Conservation (phyloP, 441 rosid species). For the Populus hybrid region DNA sequence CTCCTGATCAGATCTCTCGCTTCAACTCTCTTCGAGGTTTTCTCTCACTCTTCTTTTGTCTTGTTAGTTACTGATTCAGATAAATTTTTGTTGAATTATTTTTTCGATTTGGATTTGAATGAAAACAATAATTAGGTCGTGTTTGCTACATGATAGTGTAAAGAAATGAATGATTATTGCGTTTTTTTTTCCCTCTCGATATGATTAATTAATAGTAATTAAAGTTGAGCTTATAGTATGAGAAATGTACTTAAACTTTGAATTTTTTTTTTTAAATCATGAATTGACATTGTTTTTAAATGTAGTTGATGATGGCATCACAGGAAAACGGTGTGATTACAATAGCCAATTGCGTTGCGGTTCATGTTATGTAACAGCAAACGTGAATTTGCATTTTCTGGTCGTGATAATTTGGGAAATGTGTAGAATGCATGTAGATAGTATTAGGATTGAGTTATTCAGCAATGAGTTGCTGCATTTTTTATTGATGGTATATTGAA, state of each 20-base stretch:
- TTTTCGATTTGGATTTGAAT: neutral
- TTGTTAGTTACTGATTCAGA: neutral
- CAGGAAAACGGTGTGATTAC: too few species aligned
- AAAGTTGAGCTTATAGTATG: too few species aligned
- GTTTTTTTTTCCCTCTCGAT: neutral
- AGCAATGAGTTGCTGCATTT: constrained; percentile 12
- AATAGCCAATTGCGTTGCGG: too few species aligned
- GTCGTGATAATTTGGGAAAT: neutral
- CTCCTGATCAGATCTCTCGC: constrained; percentile 92
- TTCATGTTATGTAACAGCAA: too few species aligned
- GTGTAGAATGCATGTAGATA: neutral
- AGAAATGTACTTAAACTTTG: too few species aligned
- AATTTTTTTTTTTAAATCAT: too few species aligned
- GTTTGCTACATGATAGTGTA: neutral
- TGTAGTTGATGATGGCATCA: too few species aligned
- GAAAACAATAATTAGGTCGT: neutral
- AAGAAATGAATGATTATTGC: neutral
- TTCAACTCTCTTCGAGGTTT: constrained; percentile 80
- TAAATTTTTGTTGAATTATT: neutral
- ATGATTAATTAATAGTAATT: too few species aligned
- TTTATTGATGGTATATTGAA: constrained; percentile 11
- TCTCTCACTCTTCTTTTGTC: neutral
- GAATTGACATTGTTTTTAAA: too few species aligned
- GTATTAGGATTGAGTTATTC: neutral
- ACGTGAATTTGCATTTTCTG: too few species aligned